Conservation (phyloP, 2,329 filamentous ascomycete genomes). For the Davidsoniella australis region DNA sequence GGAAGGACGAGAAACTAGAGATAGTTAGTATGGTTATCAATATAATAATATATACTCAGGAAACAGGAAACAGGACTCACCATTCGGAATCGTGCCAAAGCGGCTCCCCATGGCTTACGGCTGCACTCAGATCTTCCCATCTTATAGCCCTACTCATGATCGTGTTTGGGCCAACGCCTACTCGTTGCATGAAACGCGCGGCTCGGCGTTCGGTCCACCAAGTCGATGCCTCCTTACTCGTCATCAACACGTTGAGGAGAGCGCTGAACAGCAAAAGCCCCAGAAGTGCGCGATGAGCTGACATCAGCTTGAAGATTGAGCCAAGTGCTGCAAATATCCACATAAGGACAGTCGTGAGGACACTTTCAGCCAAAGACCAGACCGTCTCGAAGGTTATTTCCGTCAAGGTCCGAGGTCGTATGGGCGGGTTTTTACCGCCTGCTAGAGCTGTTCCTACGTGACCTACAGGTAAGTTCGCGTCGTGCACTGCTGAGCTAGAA, state of each 20-base stretch:
- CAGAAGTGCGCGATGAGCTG: constrained; percentile 60
- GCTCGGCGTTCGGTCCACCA: constrained; percentile 83
- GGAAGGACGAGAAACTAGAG: constrained; percentile 43
- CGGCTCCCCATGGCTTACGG: constrained; percentile 22
- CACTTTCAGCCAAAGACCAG: constrained; percentile 58
- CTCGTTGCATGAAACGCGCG: constrained; percentile 58
- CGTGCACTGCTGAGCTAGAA: background rate
- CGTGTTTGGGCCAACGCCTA: constrained; percentile 64
- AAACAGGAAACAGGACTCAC: background rate
- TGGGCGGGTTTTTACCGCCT: constrained; percentile 34
- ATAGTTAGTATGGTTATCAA: background rate
- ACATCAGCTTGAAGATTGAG: constrained; percentile 49
- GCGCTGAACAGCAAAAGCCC: constrained; percentile 57
- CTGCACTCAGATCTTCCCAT: constrained; percentile 60
- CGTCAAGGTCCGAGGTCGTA: constrained; percentile 44
- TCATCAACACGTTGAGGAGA: constrained; percentile 56
- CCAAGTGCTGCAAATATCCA: constrained; percentile 51
- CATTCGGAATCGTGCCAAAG: constrained; percentile 8
- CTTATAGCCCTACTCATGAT: constrained; percentile 80
- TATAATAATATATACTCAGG: background rate
- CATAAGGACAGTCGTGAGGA: constrained; percentile 59
- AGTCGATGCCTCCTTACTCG: constrained; percentile 51
- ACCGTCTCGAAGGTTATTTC: constrained; percentile 57
- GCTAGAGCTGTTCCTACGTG: background rate
- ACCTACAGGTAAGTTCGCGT: no score